Conservation (phyloP, 192 early-diverging fungal genomes). For the Podila epicladia region DNA sequence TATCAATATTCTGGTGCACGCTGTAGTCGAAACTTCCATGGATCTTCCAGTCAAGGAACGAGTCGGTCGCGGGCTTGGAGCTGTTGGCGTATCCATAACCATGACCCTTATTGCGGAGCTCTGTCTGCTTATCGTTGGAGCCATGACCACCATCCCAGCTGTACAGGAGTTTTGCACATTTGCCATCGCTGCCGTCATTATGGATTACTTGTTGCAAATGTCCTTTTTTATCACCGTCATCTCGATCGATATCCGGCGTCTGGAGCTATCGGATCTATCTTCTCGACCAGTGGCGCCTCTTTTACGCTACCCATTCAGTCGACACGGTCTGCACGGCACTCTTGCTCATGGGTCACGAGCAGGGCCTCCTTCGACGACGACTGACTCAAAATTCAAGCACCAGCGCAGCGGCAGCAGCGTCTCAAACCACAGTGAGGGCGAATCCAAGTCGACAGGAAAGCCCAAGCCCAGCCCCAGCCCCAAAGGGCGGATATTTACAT, state of each 20-base stretch:
- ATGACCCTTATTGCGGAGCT: slow-evolving; percentile 65
- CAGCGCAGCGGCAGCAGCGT: slow-evolving; percentile 10
- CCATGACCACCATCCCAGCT: slow-evolving; percentile 63
- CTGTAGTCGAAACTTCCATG: slow-evolving; percentile 72
- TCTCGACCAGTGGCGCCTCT: slow-evolving; percentile 19
- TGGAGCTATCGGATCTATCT: slow-evolving; percentile 58
- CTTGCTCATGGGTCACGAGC: neutral
- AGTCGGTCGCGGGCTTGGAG: slow-evolving; percentile 70
- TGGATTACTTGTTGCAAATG: slow-evolving; percentile 84
- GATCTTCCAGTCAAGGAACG: slow-evolving; percentile 80
- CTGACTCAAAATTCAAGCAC: slow-evolving; percentile 2
- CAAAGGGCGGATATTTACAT: slow-evolving; percentile 43
- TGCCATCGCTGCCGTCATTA: slow-evolving; percentile 68
- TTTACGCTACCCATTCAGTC: slow-evolving; percentile 28
- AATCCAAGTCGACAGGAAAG: slow-evolving; percentile 3
- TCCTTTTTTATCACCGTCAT: slow-evolving; percentile 83
- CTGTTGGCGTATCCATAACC: slow-evolving; percentile 75
- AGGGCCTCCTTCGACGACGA: neutral
- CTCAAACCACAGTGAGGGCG: slow-evolving; percentile 24
- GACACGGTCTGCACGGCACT: slow-evolving; percentile 6
- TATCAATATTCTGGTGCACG: slow-evolving; percentile 76
- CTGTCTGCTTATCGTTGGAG: slow-evolving; percentile 64
- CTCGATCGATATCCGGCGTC: slow-evolving; percentile 84
- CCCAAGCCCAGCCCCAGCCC: slow-evolving; percentile 9
- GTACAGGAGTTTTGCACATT: slow-evolving; percentile 84